phyloP scores from a whole-genome alignment of 331 rosid species.

The Malus hybrid region DNA sequence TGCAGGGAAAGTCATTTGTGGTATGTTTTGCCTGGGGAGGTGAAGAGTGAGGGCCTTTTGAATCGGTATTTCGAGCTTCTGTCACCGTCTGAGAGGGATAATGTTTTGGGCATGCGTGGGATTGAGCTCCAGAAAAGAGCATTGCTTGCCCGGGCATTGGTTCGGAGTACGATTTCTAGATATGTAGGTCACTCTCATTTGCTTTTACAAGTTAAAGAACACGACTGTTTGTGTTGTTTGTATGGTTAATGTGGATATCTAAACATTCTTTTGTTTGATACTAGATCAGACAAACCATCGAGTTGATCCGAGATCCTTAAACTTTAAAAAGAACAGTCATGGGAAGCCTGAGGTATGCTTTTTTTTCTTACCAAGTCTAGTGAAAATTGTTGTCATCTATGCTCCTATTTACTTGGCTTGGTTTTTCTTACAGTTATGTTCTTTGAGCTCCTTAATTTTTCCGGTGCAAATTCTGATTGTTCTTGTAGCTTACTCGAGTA shows the following conservation, averaged over 20 bases:
- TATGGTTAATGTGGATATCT: constrained; percentile 12
- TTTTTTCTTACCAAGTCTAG: background rate
- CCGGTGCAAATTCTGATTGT: background rate
- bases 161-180: constrained; percentile 85
- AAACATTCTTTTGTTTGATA: constrained; percentile 13
- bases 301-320: constrained; percentile 56
- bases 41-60: constrained; percentile 44
- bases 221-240: background rate
- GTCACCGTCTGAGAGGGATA: constrained; percentile 61
- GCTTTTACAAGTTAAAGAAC: background rate
- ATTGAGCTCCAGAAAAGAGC: constrained; percentile 60
- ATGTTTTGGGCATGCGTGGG: constrained; percentile 41
- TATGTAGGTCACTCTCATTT: constrained; percentile 37
- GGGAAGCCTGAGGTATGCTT: constrained; percentile 80
- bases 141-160: constrained; percentile 65
- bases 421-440: background rate
- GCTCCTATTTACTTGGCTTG: background rate
- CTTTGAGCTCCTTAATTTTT: background rate
- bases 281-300: constrained; percentile 45
- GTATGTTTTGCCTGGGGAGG: constrained; percentile 70
- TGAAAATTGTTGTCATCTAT: background rate
- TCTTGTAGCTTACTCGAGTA: constrained; percentile 20
- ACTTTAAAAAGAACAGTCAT: constrained; percentile 56
- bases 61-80: constrained; percentile 53
- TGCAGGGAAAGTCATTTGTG: constrained; percentile 82